A percentile compares a stretch with the other conserved stretches of the same genome.
These are phyloP conservation scores for Yamadazyma triangularis DNA, from an alignment of 1,139 yeast species.

Conservation along the genomic window DNA sequence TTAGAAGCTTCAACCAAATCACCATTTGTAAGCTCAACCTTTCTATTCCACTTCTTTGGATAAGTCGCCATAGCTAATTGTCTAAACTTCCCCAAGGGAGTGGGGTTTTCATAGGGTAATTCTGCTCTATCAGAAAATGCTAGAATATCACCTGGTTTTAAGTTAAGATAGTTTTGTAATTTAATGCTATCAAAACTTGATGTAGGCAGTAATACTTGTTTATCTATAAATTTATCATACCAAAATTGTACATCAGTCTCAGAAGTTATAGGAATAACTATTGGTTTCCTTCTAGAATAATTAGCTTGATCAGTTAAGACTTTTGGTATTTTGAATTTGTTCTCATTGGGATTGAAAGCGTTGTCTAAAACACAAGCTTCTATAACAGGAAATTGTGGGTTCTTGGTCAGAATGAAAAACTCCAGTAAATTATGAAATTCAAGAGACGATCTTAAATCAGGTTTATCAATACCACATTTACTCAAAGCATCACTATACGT, in stretches of 20 bases:
- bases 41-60: constrained; percentile 50
- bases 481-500: constrained; percentile 67
- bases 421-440: constrained; percentile 46
- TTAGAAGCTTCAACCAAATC: constrained; percentile 14
- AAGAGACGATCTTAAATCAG: constrained; percentile 71
- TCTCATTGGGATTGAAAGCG: constrained; percentile 31
- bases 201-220: constrained; percentile 18
- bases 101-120: constrained; percentile 82
- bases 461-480: constrained; percentile 88
- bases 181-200: constrained; percentile 13
- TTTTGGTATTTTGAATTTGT: constrained; percentile 23
- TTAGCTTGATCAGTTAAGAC: constrained; percentile 36
- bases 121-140: constrained; percentile 70
- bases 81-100: constrained; percentile 85
- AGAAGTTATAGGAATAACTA: constrained; percentile 43
- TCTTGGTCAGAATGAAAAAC: constrained; percentile 29
- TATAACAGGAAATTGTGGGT: constrained; percentile 50
- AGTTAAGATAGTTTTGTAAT: constrained; percentile 29
- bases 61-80: constrained; percentile 60
- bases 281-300: constrained; percentile 60
- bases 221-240: constrained; percentile 34
- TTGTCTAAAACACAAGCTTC: constrained; percentile 65
- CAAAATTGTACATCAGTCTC: constrained; percentile 37
- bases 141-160: constrained; percentile 66
- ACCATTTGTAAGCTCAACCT: constrained; percentile 18